A percentile compares a stretch with the other conserved stretches of the same genome.
These are phyloP conservation scores for Ascobolus immersus DNA, from an alignment of 495 filamentous ascomycete genomes.

Conservation along the genomic window DNA sequence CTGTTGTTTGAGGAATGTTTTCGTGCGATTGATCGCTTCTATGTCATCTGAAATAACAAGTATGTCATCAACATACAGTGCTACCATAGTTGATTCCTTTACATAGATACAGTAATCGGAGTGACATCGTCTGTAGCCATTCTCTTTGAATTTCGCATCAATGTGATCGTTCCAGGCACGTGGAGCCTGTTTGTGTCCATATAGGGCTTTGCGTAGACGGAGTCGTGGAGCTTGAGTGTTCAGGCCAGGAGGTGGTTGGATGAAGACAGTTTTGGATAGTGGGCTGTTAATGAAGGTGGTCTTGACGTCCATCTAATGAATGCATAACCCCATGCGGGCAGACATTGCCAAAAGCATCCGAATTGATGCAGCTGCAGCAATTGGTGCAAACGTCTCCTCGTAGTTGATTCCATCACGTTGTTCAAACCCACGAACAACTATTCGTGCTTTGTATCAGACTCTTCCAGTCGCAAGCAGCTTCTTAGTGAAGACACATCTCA, in stretches of 20 bases:
- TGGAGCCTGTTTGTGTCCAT: conserved; percentile 10
- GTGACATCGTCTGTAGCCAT: conserved; percentile 1
- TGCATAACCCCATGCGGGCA: background rate
- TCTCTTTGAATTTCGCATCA: background rate
- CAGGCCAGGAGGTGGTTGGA: conserved; percentile 7
- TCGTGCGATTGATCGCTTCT: background rate
- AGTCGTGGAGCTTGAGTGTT: background rate
- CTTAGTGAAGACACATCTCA: no score
- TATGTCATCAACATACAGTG: conserved; percentile 1
- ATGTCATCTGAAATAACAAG: background rate
- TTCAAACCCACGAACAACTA: conserved; percentile 10
- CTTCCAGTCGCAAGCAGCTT: no score
- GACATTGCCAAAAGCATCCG: conserved; percentile 6
- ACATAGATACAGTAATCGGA: conserved; percentile 5
- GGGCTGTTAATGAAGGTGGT: conserved; percentile 7
- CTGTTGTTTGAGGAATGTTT: background rate
- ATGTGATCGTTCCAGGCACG: conserved; percentile 6
- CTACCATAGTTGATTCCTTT: background rate
- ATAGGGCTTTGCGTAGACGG: background rate
- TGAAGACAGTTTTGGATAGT: conserved; percentile 5
- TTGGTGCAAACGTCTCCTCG: conserved; percentile 11
- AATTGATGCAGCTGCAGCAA: conserved; percentile 3
- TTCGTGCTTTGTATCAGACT: conserved; percentile 12
- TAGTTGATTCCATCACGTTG: conserved; percentile 13
- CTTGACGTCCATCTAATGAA: conserved; percentile 5